Evolutionary conservation across 345 rosid genomes (phyloP).

Genomic region (Nasturtium officinale): DNA sequence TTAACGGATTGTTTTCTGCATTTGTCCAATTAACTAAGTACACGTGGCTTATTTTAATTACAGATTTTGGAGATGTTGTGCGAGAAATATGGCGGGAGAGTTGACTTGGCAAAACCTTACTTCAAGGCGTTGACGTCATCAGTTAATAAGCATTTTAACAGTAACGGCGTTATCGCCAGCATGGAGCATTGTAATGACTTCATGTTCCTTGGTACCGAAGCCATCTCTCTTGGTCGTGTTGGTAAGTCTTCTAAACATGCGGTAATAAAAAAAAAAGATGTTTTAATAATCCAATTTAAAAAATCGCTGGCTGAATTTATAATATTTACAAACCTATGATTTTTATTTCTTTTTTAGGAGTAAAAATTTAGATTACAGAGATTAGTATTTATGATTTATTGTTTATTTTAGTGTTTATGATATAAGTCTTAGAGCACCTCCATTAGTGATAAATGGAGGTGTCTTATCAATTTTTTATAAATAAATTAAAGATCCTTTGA

Average conservation of each 20-base stretch:
- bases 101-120: slow-evolving; percentile 84
- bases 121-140: slow-evolving; percentile 77
- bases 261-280: not conserved
- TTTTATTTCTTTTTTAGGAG: not conserved
- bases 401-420: not conserved
- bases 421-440: no score
- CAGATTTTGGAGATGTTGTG: slow-evolving; percentile 87
- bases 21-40: not conserved
- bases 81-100: slow-evolving; percentile 90
- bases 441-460: no score
- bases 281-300: not conserved
- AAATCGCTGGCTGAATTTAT: not conserved
- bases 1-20: not conserved
- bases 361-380: not conserved
- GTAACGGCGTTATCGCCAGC: slow-evolving; percentile 95
- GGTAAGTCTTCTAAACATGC: slow-evolving; percentile 51
- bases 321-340: not conserved
- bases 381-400: not conserved
- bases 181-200: slow-evolving; percentile 99
- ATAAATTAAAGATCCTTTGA: no score
- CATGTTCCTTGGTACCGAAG: slow-evolving; percentile 95
- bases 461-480: no score
- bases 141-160: slow-evolving; percentile 79
- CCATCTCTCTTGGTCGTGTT: slow-evolving; percentile 95
- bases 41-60: slow-evolving; percentile 8